Evolutionary conservation across 768 basidiomycete genomes (phyloP), one percentile per base, ranked within the genome.

Genomic region (Fomitopsis pulvina): DNA sequence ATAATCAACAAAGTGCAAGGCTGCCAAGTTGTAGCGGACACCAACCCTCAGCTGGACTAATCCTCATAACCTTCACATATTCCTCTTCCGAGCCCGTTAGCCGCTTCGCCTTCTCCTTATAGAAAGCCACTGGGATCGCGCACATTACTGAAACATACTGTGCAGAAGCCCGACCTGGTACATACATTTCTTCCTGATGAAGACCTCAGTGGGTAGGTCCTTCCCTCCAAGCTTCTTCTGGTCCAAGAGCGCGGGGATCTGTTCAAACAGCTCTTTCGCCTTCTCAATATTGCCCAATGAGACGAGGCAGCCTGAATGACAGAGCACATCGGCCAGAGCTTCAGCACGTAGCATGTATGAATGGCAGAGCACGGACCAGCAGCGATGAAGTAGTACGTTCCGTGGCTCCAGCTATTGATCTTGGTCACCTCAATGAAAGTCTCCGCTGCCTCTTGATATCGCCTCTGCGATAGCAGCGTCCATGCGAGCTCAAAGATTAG

Each of bases 401-500:
- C 85, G 45, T 86, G 87, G 59, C 81, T 83, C 88, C 88, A 91
- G 40, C 69, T 79, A 58, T 89, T 91, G 52, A 87, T 58, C 53
- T 79, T 74, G 4, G 79, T 81, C 54, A 90, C 68, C 48, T 67
- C 71, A 38, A 87, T 56, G 57, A 90, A 88, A 50, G 72, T 71
- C 41, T 84, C 77, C 1, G 85, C 85, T 1, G 83, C 74, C 53
- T 89, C 85, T 53, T 75, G 66, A 48, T 89, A 87, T 50, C 75
- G 70, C 47, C 82, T 66, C 50, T 85, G 74, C 1, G 79, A 72
- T 2, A 90, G 71, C 1, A 86, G 63, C 14, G 80, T 81, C 87
- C 88, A 90, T 0, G 84, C 86, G 3, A 91, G 72, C 63, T 91
- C 88, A 54, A 87, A 90, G 12, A 78, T 71, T 6, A 90, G 71